Conservation (phyloP, 495 filamentous ascomycete genomes). For the Tuber umbilicatum region DNA sequence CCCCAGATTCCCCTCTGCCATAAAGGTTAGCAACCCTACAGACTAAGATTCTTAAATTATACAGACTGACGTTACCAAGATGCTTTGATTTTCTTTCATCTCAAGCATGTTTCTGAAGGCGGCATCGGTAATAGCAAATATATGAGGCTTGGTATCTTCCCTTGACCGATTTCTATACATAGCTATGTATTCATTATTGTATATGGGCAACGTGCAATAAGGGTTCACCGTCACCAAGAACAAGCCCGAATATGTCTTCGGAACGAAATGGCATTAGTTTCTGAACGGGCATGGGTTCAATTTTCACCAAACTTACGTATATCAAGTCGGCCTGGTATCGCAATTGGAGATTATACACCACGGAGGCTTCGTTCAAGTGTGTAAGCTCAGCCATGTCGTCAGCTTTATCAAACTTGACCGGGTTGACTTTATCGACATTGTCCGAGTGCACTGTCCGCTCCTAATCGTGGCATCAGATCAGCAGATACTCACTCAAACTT, state of each 20-base stretch:
- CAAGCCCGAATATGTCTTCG: conserved; percentile 85
- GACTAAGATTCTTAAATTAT: conserved; percentile 85
- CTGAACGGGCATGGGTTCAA: conserved; percentile 9
- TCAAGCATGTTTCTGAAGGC: conserved; percentile 94
- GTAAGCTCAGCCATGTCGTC: conserved; percentile 99
- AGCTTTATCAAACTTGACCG: conserved; percentile 97
- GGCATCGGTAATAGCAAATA: conserved; percentile 97
- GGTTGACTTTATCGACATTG: conserved; percentile 95
- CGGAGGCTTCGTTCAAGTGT: conserved; percentile 93
- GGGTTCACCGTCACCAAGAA: conserved; percentile 98
- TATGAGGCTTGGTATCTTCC: conserved; percentile 94
- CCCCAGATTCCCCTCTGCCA: conserved; percentile 94
- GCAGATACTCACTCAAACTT: background rate
- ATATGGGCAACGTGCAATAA: conserved; percentile 89
- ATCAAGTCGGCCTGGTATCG: conserved; percentile 93
- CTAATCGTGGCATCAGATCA: conserved; percentile 45
- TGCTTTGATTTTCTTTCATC: conserved; percentile 93
- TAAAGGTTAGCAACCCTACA: conserved; percentile 85
- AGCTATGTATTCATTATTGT: conserved; percentile 91
- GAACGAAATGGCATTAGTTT: conserved; percentile 8
- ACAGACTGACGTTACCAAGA: conserved; percentile 95
- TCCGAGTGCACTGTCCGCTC: conserved; percentile 80
- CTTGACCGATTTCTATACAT: conserved; percentile 86
- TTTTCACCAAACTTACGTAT: conserved; percentile 54
- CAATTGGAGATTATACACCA: conserved; percentile 92